Evolutionary conservation across 176 grass and related monocot genomes (phyloP).

Genomic region (Themeda triandra): DNA sequence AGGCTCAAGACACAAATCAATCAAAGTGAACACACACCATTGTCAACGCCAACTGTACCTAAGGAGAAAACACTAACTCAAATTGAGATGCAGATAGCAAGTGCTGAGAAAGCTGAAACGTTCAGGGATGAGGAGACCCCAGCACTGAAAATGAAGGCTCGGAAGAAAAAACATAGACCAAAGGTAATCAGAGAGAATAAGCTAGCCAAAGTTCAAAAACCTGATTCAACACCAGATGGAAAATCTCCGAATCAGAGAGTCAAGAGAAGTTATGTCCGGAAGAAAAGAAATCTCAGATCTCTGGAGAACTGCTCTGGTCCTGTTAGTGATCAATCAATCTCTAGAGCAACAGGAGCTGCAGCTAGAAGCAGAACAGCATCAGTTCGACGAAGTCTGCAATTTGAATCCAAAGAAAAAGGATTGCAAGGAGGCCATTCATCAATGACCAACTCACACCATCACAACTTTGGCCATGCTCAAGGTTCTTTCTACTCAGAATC

Average conservation of each 20-base stretch:
- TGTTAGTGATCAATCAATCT: constrained; percentile 11
- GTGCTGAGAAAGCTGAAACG: constrained; percentile 1
- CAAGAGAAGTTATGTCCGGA: constrained; percentile 50
- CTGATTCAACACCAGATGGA: constrained; percentile 31
- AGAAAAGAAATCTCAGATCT: constrained; percentile 41
- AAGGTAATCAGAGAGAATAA: constrained; percentile 57
- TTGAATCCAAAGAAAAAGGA: constrained; percentile 30
- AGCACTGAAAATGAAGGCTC: constrained; percentile 19
- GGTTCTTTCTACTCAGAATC: constrained; percentile 35
- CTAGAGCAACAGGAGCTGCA: neutral
- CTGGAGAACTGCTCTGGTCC: constrained; percentile 7
- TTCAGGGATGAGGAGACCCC: constrained; percentile 17
- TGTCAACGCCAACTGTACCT: constrained; percentile 19
- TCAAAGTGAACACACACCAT: constrained; percentile 23
- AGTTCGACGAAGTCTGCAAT: constrained; percentile 46
- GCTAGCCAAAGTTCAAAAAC: constrained; percentile 25
- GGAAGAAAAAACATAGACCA: constrained; percentile 58
- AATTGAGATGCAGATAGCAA: constrained; percentile 28
- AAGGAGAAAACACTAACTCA: constrained; percentile 34
- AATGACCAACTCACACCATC: constrained; percentile 3
- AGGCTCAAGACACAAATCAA: constrained; percentile 18
- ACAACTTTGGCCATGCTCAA: constrained; percentile 2
- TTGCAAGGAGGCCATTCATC: constrained; percentile 6
- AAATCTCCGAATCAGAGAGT: constrained; percentile 27
- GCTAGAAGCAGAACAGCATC: constrained; percentile 22